Evolutionary conservation across 2,329 filamentous ascomycete species (phyloP).

Genomic region (Arachnomyces sp.): DNA sequence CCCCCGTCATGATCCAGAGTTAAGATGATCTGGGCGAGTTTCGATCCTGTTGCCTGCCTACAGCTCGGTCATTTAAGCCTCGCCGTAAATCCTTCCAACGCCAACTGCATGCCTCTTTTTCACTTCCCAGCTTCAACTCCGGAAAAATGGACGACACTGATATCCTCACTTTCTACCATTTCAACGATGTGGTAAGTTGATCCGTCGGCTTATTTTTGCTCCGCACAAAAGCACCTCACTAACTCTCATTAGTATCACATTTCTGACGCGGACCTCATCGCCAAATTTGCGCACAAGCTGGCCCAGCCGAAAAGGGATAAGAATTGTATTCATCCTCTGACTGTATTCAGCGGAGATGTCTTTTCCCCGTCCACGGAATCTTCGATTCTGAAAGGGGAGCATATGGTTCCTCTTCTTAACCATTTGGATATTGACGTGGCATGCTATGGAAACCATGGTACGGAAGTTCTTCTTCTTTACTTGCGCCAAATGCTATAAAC

Average conservation of each 20-base stretch:
- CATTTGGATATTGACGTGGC: constrained; percentile 9
- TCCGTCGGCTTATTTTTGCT: too few relatives aligned
- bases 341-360: constrained; percentile 12
- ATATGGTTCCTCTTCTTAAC: constrained; percentile 13
- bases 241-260: constrained; percentile 3
- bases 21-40: too few relatives aligned
- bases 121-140: too few relatives aligned
- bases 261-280: not conserved
- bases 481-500: too few relatives aligned
- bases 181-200: constrained; percentile 5
- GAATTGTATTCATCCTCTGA: not conserved
- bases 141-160: too few relatives aligned
- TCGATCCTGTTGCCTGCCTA: too few relatives aligned
- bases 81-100: too few relatives aligned
- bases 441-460: constrained; percentile 15
- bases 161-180: constrained; percentile 1
- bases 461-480: not conserved
- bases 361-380: constrained; percentile 15
- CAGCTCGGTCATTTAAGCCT: too few relatives aligned
- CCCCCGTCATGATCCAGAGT: too few relatives aligned
- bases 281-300: not conserved
- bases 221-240: not conserved
- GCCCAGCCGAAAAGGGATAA: not conserved
- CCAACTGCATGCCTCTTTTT: too few relatives aligned
- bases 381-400: constrained; percentile 12